These are phyloP conservation scores for Pestalotiopsis sp. DNA, from an alignment of 2,329 filamentous ascomycete species.

Conservation along the genomic window DNA sequence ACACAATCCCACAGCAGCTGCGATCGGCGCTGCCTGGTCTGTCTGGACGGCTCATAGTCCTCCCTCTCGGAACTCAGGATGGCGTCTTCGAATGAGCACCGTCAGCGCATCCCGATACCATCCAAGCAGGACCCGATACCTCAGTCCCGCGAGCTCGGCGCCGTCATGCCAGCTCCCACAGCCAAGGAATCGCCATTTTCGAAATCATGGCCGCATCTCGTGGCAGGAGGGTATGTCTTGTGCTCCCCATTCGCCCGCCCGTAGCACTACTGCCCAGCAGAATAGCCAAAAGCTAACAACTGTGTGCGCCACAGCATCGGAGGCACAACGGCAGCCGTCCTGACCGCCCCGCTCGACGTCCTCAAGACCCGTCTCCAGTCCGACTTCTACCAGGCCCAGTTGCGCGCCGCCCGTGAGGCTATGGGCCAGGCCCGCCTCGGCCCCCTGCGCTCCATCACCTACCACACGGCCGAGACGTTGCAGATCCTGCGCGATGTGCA, in stretches of 20 bases:
- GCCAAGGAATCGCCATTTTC: constrained; percentile 55
- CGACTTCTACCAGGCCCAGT: constrained; percentile 88
- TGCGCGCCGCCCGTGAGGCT: constrained; percentile 68
- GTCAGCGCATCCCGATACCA: constrained; percentile 4
- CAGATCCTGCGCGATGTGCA: constrained; percentile 84
- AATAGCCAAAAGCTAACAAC: not conserved
- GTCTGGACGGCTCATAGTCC: not conserved
- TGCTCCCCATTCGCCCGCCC: constrained; percentile 18
- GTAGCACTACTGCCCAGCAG: not conserved
- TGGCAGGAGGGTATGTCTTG: constrained; percentile 77
- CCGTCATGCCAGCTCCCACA: constrained; percentile 46
- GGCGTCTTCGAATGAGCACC: constrained; percentile 10
- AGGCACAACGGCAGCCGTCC: constrained; percentile 86
- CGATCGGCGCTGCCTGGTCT: not conserved
- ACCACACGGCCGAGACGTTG: constrained; percentile 84
- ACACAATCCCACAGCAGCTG: not conserved
- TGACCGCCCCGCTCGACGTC: constrained; percentile 94
- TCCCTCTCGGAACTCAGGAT: not conserved
- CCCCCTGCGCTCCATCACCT: constrained; percentile 64
- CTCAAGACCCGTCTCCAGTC: constrained; percentile 92
- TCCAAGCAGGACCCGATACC: constrained; percentile 38
- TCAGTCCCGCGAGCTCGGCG: constrained; percentile 65
- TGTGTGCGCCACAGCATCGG: constrained; percentile 55
- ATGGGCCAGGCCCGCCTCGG: constrained; percentile 60
- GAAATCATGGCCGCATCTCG: constrained; percentile 89